These are phyloP conservation scores for Metarhizium album DNA, from an alignment of 2,329 filamentous ascomycete genomes.

Conservation along the genomic window DNA sequence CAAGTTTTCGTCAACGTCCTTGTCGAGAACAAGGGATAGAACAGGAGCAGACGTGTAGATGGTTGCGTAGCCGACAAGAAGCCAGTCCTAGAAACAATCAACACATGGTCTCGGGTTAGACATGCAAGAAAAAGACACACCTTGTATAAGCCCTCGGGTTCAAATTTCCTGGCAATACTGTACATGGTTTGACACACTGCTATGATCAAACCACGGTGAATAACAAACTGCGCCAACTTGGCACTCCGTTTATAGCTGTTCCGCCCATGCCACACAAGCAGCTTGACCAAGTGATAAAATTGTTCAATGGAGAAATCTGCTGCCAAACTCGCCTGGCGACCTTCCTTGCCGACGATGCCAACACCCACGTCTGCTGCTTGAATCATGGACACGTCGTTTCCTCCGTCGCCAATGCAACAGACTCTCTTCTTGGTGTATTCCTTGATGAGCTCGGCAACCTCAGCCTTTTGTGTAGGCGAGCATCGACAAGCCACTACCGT, in stretches of 20 bases:
- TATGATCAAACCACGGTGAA: conserved; percentile 92
- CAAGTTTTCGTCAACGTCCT: conserved; percentile 86
- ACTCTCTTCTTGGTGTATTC: conserved; percentile 88
- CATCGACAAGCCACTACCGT: conserved; percentile 94
- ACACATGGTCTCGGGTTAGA: neutral
- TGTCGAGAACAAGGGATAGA: conserved; percentile 85
- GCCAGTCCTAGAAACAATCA: conserved; percentile 57
- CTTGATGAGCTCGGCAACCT: conserved; percentile 83
- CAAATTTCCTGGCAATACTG: conserved; percentile 83
- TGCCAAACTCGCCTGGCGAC: conserved; percentile 83
- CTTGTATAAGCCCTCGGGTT: conserved; percentile 88
- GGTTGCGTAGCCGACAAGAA: conserved; percentile 92
- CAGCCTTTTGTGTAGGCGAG: conserved; percentile 93
- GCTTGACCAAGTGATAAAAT: conserved; percentile 88
- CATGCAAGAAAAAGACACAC: conserved; percentile 20
- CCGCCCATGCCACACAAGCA: conserved; percentile 96
- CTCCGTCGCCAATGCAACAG: conserved; percentile 94
- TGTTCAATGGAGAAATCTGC: conserved; percentile 96
- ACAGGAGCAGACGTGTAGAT: conserved; percentile 92
- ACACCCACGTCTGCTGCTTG: conserved; percentile 97
- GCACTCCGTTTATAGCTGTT: conserved; percentile 95
- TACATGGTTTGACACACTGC: conserved; percentile 95
- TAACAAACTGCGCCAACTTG: conserved; percentile 95
- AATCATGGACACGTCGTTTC: conserved; percentile 98
- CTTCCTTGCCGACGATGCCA: conserved; percentile 96